Conservation (phyloP, 2,329 filamentous ascomycete species). For the Colletotrichum camelliae region DNA sequence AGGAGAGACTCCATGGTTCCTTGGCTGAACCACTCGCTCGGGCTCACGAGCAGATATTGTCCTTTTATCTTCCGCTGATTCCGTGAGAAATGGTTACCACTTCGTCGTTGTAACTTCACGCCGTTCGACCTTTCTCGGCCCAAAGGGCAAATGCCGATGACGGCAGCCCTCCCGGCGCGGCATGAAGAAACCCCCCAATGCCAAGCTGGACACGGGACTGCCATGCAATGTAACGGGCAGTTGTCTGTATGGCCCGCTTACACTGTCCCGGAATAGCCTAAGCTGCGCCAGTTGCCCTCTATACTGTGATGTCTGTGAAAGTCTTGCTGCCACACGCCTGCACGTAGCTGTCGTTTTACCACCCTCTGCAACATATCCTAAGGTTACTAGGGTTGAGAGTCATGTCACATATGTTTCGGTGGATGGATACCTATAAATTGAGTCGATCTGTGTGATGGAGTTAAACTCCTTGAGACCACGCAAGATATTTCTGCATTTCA, state of each 20-base stretch:
- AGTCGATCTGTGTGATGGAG: background rate
- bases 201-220: background rate
- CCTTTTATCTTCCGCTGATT: background rate
- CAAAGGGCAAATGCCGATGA: background rate
- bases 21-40: conserved; percentile 3
- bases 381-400: background rate
- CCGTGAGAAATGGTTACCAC: no score
- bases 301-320: background rate
- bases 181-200: background rate
- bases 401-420: background rate
- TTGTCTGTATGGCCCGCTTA: background rate
- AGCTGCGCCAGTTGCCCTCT: background rate
- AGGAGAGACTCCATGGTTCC: background rate
- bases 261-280: background rate
- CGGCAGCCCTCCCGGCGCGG: background rate
- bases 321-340: background rate
- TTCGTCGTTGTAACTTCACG: background rate
- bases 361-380: background rate
- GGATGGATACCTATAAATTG: background rate
- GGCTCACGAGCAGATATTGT: background rate
- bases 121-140: background rate
- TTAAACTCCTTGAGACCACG: background rate
- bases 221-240: background rate
- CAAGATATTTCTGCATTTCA: no score
- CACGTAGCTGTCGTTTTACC: background rate